Conservation (phyloP, 2,329 filamentous ascomycete species). For the Venturiaceae sp. region DNA sequence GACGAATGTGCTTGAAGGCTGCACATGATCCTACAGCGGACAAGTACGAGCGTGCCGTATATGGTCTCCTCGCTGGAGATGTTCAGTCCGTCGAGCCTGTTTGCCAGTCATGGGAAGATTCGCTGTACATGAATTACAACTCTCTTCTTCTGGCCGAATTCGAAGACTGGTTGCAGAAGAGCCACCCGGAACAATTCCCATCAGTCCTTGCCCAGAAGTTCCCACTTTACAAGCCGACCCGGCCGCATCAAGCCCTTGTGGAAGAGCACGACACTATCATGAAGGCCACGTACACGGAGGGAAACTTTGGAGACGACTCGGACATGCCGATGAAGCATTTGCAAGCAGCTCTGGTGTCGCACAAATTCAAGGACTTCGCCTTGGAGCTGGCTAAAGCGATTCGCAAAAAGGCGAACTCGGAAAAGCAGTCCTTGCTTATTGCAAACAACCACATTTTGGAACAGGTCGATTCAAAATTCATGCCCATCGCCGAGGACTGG, state of each 20-base stretch:
- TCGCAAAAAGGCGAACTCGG: slow-evolving; percentile 24
- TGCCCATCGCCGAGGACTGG: slow-evolving; percentile 21
- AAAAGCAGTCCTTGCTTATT: slow-evolving; percentile 6
- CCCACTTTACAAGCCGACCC: slow-evolving; percentile 53
- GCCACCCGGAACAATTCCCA: slow-evolving; percentile 44
- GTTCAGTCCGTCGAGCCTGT: slow-evolving; percentile 66
- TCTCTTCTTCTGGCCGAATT: slow-evolving; percentile 73
- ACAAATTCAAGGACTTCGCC: slow-evolving; percentile 38
- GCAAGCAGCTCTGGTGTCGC: slow-evolving; percentile 64
- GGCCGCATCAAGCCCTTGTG: slow-evolving; percentile 30
- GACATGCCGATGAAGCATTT: slow-evolving; percentile 61
- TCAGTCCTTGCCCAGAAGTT: slow-evolving; percentile 50
- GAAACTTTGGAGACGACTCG: slow-evolving; percentile 48
- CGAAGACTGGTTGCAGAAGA: slow-evolving; percentile 55
- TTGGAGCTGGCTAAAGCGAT: slow-evolving; percentile 33
- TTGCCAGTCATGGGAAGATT: slow-evolving; percentile 75
- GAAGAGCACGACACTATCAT: slow-evolving; percentile 21
- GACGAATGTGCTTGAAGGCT: slow-evolving; percentile 66
- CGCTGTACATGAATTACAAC: slow-evolving; percentile 80
- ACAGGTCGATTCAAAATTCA: not conserved
- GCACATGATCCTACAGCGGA: slow-evolving; percentile 57
- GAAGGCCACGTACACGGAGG: slow-evolving; percentile 46
- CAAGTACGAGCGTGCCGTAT: slow-evolving; percentile 80
- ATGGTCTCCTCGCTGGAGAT: slow-evolving; percentile 82
- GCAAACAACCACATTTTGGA: not conserved